Evolutionary conservation across 345 rosid species (phyloP), one percentile per base, ranked within the genome.

Genomic region (Arabidopsis suecica): DNA sequence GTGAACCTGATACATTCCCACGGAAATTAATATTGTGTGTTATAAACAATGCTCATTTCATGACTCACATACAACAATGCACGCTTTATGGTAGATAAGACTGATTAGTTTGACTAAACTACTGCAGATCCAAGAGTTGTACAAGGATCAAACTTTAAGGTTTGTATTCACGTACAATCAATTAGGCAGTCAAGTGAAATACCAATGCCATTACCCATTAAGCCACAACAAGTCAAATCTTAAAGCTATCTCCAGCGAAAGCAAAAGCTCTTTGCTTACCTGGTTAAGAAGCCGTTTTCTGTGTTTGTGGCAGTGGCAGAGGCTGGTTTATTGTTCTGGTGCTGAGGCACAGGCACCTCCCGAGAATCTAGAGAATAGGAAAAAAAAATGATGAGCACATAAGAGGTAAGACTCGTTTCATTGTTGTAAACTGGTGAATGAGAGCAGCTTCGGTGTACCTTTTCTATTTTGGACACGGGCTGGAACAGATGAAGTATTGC

Each of bases 271-370:
- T 56, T 65, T 51, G 64, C 83, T 79, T 81, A 84, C 93, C 93
- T 88, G 79, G 71, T 69, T 53, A 85, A 1, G 80, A 88, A 88
- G 48, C 83, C 84, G n/a, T 86, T 84, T 16, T 73, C 84, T 25
- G 82, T 44, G 61, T 56, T 63, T 18, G 75, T 11, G 22, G 71
- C 36, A 3, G 77, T 62, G 11, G 30, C 49, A 32, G 73, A 62
- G 11, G 30, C 49, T 40, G 73, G 77, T 68, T 75, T 85, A 18
- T 71, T 82, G 16, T 71, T 71, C 70, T 69, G 32, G 32, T 28
- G 3, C 32, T 28, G 85, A 30, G 57, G 80, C 20, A 42, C 88
- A 49, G 87, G 85, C 60, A 82, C 6, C 62, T 83, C 88, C 18
- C 64, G 74, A 51, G 81, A 78, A 70, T 82, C 90, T 86, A 68